Base-by-base conservation (phyloP, 306 rosid genomes). In the Quercus robur region DNA sequence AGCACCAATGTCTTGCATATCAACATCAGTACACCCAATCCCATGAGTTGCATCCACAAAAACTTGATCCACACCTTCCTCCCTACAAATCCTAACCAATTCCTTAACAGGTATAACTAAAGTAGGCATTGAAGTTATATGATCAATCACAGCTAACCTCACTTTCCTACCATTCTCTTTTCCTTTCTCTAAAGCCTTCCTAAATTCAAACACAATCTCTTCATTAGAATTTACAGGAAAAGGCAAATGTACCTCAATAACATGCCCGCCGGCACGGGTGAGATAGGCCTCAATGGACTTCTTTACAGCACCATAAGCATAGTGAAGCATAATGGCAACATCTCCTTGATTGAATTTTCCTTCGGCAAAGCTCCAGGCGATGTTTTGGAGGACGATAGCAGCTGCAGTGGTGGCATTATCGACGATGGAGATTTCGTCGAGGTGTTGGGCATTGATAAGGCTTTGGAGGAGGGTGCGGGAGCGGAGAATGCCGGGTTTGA, bases 391-490 rank as follows among this genome's bases (percentile, higher is more conserved):
- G 68, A 96, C 94, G 25, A 96, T 90, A 70, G 99, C 90, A 14
- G 97, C 97, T n/a, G 99, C 99, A 9, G 99, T 93, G 85, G 99
- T 96, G 86, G 99, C 98, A 87, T 96, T 96, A 66, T 96, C 99
- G 19, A 96, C 99, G 73, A 96, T 81, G 3, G 99, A 86, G 82
- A 96, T 83, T 86, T 96, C 97, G 25, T 93, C 97, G 5, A 90
- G 83, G 66, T 88, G 86, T 2, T 86, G 80, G 1, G 99, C 99
- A 80, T 91, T 91, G 80, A 96, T 90, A 21, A 93, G 75, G 28
- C 75, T 86, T 71, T 85, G 82, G 83, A 96, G 92, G 13, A 93
- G 59, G 49, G 90, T 82, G 19, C 99, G 82, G 1, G 98, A 91
- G 1, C 56, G 86, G 63, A 83, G 86, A 51, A 93, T 90, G 3